Evolutionary conservation across 2,329 filamentous ascomycete species (phyloP).

Genomic region (Seiridium unicorne): DNA sequence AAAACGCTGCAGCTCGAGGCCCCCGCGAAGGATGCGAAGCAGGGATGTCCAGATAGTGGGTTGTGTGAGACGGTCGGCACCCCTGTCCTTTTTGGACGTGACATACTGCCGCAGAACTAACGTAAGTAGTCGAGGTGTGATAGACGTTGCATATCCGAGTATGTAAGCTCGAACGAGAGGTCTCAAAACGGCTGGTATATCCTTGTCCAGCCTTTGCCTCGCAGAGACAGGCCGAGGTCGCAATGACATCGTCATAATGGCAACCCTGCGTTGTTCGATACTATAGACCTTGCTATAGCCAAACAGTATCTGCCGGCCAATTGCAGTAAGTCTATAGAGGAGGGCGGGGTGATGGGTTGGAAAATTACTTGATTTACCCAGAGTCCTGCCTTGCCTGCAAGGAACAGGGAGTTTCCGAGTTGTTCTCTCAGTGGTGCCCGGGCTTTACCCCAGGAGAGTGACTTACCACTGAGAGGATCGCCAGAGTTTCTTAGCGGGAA

Average conservation of each 20-base stretch:
- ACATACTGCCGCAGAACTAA: slow-evolving; percentile 50
- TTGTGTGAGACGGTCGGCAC: slow-evolving; percentile 19
- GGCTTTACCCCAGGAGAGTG: no score
- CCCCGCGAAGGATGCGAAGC: slow-evolving; percentile 44
- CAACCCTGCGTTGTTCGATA: slow-evolving; percentile 6
- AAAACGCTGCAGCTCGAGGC: slow-evolving; percentile 55
- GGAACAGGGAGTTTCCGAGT: neutral
- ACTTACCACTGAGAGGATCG: no score
- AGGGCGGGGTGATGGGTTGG: neutral
- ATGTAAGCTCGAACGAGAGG: slow-evolving; percentile 60
- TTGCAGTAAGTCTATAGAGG: neutral
- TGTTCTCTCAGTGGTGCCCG: neutral
- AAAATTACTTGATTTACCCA: neutral
- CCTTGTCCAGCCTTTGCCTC: slow-evolving; percentile 23
- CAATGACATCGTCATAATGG: slow-evolving; percentile 23
- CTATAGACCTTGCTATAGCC: neutral
- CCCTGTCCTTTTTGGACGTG: slow-evolving; percentile 30
- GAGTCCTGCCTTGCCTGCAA: neutral
- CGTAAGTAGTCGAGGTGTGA: slow-evolving; percentile 54
- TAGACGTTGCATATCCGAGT: slow-evolving; percentile 58
- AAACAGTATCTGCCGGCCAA: slow-evolving; percentile 1
- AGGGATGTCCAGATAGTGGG: slow-evolving; percentile 28
- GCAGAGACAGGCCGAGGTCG: slow-evolving; percentile 15
- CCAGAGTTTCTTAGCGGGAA: no score
- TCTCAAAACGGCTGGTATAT: slow-evolving; percentile 49